Base-by-base conservation (phyloP, 2,329 filamentous ascomycete genomes). In the Penicillium sp. region DNA sequence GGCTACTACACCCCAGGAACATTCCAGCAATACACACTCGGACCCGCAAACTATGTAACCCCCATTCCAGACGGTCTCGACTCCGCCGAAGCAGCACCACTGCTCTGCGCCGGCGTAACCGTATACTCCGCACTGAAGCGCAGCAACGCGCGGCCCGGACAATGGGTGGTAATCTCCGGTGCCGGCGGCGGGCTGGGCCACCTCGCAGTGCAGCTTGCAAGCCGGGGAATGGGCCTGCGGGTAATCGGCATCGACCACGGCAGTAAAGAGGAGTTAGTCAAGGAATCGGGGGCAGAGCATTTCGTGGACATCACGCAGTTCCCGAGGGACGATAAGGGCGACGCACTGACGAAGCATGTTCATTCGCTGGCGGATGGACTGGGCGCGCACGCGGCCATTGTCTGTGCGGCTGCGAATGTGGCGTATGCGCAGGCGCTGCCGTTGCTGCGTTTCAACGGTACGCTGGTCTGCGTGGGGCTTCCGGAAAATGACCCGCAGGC, bases 1-100 rank as follows among this genome's bases (percentile, higher is more conserved):
- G 83, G 83, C 5, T 86, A 85, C 68, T 84, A 80, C 63, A 80
- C 77, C 0, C 83, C 83, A 0, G 83, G 83, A 33, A 87, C 83
- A n/a, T 87, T 86, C 63, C 83, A 86, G 63, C 81, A 85, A 68
- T 87, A 85, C 60, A 77, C 77, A 17, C 62, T 84, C 15, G 77
- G 76, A 0, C 80, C 81, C 9, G 82, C 82, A 3, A 77, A 78
- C 67, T 86, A 87, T 63, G 83, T 85, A 2, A 86, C 83, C 0
- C 81, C 81, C 2, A 85, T 87, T 57, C 83, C 83, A 2, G 81
- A 83, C 4, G 68, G 64, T 3, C 67, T 87, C 17, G 66, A 74
- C 37, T 81, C 78, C 9, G 81, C 78, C 44, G 72, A 74, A 22
- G 83, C 83, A 0, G 83, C 83, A 2, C 83, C 82, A 1, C 76